Base-by-base conservation (phyloP, 2,329 filamentous ascomycete species). In the Colletotrichum shisoi region DNA sequence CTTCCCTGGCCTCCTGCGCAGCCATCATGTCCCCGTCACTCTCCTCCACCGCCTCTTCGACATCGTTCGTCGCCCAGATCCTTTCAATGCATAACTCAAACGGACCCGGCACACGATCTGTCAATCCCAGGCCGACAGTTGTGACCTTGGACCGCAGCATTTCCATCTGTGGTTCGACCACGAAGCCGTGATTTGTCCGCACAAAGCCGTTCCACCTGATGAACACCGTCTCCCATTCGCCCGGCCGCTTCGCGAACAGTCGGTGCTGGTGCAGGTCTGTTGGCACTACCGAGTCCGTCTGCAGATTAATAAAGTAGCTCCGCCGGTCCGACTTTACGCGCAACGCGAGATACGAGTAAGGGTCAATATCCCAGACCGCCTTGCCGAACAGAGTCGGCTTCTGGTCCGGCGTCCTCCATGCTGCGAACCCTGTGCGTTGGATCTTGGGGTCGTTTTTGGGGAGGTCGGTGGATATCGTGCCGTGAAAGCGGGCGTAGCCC, bases 221-320 rank as follows among this genome's bases (percentile, higher is more conserved):
- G 53, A 96, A 79, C n/a, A 97, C 86, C 1, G 95, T 97, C 83
- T 99, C 94, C 95, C 95, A 99, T 73, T 94, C 85, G 0, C 93
- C 93, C 0, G 91, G 89, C 9, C 87, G 86, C 74, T 89, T 90
- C 9, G 90, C 85, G 72, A 93, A 96, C 4, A 99, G 80, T 57
- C 95, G 85, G 78, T 99, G 95, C 77, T 99, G 95, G 78, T 98
- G 95, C 70, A 99, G 84, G 77, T 99, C 95, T n/a, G 93, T 94
- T 12, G 93, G 91, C 54, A 97, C 92, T 62, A 99, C 89, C 1
- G 91, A 92, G 75, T 99, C 94, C 3, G 94, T 97, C 81, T 98
- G 95, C 17, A 99, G 82, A 78, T 99, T 99, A 74, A 99, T 88
- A 65, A 97, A 92, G 81, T 98, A 99, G 73, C 92, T 91, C 67